Conservation (phyloP, 2,329 filamentous ascomycete genomes). For the Fusarium buxicola region DNA sequence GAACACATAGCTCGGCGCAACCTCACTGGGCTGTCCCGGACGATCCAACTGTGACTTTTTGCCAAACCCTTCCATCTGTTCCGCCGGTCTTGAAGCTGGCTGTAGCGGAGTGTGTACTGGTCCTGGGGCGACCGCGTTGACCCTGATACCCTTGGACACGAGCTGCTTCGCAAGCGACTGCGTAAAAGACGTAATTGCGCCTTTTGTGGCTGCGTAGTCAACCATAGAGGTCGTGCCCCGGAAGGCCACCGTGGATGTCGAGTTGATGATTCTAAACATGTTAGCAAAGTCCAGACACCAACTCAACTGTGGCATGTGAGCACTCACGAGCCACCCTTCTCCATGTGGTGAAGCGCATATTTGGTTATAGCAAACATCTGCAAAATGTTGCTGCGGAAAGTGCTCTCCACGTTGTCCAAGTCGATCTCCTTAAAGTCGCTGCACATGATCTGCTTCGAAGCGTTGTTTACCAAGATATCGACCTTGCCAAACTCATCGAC, state of each 20-base stretch:
- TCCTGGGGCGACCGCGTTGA: slow-evolving; percentile 60
- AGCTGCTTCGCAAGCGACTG: slow-evolving; percentile 64
- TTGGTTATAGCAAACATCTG: slow-evolving; percentile 71
- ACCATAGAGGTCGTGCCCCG: slow-evolving; percentile 62
- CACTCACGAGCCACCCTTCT: slow-evolving; percentile 58
- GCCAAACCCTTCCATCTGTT: slow-evolving; percentile 60
- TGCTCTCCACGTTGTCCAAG: slow-evolving; percentile 65
- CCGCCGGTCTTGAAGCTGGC: slow-evolving; percentile 55
- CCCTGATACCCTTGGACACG: slow-evolving; percentile 66
- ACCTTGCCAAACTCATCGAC: slow-evolving; percentile 60
- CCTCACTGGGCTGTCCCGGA: slow-evolving; percentile 58
- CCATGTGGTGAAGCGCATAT: slow-evolving; percentile 66
- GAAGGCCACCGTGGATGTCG: slow-evolving; percentile 65
- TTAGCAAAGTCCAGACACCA: not conserved
- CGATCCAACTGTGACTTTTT: slow-evolving; percentile 52
- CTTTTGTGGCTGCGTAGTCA: slow-evolving; percentile 69
- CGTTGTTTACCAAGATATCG: slow-evolving; percentile 69
- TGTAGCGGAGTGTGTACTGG: slow-evolving; percentile 59
- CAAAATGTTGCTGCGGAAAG: slow-evolving; percentile 67
- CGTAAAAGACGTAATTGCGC: slow-evolving; percentile 68
- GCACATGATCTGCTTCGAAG: slow-evolving; percentile 66
- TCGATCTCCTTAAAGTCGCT: slow-evolving; percentile 65
- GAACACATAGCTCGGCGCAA: slow-evolving; percentile 56
- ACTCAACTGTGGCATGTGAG: not conserved
- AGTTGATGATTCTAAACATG: slow-evolving; percentile 64